These are phyloP conservation scores for Penicillium sp. DNA, from an alignment of 2,329 filamentous ascomycete species.

Conservation along the genomic window DNA sequence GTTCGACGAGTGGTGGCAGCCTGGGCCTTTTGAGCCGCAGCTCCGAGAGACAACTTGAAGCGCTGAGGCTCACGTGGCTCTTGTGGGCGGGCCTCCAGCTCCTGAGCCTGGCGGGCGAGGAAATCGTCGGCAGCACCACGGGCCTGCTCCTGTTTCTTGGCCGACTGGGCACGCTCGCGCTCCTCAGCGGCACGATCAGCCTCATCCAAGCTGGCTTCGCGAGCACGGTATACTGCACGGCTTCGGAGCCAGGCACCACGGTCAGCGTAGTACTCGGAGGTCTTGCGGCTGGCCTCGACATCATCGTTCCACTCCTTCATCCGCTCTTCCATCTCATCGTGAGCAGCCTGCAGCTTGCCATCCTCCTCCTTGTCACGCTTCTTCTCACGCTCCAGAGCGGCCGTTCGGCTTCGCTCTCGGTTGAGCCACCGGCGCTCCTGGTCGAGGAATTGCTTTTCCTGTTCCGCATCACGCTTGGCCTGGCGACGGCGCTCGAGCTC, in stretches of 20 bases:
- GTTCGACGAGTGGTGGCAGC: conserved; percentile 67
- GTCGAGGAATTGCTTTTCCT: conserved; percentile 78
- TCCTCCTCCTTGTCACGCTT: conserved; percentile 76
- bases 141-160: conserved; percentile 73
- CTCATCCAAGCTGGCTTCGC: conserved; percentile 78
- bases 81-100: conserved; percentile 58
- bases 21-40: conserved; percentile 74
- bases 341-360: conserved; percentile 62
- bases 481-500: conserved; percentile 75
- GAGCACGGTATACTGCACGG: conserved; percentile 68
- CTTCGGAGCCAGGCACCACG: conserved; percentile 82
- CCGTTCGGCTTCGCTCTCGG: conserved; percentile 78
- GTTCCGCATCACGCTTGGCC: conserved; percentile 70
- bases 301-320: conserved; percentile 89
- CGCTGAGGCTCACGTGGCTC: conserved; percentile 62
- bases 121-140: conserved; percentile 87
- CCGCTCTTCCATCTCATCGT: conserved; percentile 68
- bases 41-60: conserved; percentile 91
- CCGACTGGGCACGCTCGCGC: conserved; percentile 68
- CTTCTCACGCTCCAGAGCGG: conserved; percentile 81
- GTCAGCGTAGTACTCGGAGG: conserved; percentile 83
- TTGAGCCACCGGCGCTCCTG: conserved; percentile 90
- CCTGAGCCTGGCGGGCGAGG: conserved; percentile 78
- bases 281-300: conserved; percentile 69
- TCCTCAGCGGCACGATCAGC: conserved; percentile 76